Percentiles rank a stretch among this genome's conserved stretches.
Conservation (phyloP, 2,329 filamentous ascomycete genomes). For the Neopestalotiopsis sp. region DNA sequence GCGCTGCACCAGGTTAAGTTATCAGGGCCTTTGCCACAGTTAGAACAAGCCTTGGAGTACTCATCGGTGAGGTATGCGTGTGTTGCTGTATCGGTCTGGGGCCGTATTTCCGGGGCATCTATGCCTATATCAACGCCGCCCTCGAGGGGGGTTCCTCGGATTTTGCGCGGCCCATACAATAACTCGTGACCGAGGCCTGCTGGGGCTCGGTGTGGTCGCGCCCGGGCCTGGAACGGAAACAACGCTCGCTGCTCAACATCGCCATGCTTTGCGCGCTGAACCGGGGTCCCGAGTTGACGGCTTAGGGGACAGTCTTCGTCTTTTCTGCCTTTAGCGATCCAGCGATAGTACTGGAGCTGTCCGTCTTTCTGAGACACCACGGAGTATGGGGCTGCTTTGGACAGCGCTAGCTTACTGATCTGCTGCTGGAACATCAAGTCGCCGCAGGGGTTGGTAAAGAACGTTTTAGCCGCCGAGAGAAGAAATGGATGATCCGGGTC, state of each 20-base stretch:
- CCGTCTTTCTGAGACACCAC: background rate
- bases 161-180: constrained; percentile 5
- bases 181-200: constrained; percentile 20
- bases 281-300: constrained; percentile 60
- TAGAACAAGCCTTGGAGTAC: background rate
- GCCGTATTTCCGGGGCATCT: background rate
- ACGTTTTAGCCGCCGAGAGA: background rate
- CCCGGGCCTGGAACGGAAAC: constrained; percentile 64
- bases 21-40: constrained; percentile 9
- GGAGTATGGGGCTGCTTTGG: background rate
- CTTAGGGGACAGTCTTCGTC: constrained; percentile 31
- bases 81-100: background rate
- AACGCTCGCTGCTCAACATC: constrained; percentile 65
- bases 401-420: background rate
- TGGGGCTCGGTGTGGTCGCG: constrained; percentile 69
- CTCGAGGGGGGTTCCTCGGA: background rate
- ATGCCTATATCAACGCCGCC: background rate
- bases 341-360: constrained; percentile 18
- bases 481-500: background rate
- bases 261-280: constrained; percentile 69
- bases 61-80: constrained; percentile 4
- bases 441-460: background rate
- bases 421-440: background rate
- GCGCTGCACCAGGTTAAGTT: background rate
- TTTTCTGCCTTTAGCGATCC: constrained; percentile 12